Conservation (phyloP, 805 yeast species). For the Saturnispora mendoncae region DNA sequence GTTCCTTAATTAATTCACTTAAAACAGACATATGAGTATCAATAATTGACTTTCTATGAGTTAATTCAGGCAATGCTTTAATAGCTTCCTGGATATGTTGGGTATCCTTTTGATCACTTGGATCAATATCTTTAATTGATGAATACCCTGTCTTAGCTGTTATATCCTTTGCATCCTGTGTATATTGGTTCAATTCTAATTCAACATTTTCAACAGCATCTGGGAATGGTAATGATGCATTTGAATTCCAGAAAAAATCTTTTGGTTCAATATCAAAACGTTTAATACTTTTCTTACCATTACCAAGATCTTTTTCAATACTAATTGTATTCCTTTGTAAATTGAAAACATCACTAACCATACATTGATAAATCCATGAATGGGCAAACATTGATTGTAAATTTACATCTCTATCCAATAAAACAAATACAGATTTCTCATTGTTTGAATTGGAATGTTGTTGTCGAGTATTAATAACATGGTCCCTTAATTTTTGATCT, state of each 20-base stretch:
- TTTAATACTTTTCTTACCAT: slow-evolving; percentile 35
- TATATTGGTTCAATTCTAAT: slow-evolving; percentile 67
- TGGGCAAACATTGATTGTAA: slow-evolving; percentile 91
- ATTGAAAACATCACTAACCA: slow-evolving; percentile 86
- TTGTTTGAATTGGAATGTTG: slow-evolving; percentile 1
- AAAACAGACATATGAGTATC: slow-evolving; percentile 97
- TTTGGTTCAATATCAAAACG: slow-evolving; percentile 84
- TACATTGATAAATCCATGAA: slow-evolving; percentile 96
- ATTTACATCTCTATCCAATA: slow-evolving; percentile 85
- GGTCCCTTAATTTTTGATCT: slow-evolving; percentile 77
- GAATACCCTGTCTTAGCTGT: slow-evolving; percentile 68
- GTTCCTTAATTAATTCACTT: slow-evolving; percentile 69
- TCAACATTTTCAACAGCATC: slow-evolving; percentile 98
- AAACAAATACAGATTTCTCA: slow-evolving; percentile 67
- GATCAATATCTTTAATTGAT: slow-evolving; percentile 68
- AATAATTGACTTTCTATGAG: slow-evolving; percentile 76
- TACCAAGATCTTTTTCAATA: slow-evolving; percentile 31
- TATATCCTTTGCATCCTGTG: slow-evolving; percentile 78
- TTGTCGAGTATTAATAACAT: slow-evolving; percentile 60
- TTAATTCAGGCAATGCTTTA: slow-evolving; percentile 84
- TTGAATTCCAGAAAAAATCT: slow-evolving; percentile 86
- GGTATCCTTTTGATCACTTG: slow-evolving; percentile 46
- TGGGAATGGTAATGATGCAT: slow-evolving; percentile 87
- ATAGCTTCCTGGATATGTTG: slow-evolving; percentile 76
- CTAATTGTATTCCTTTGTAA: slow-evolving; percentile 76